Conservation (phyloP, 768 basidiomycete species). For the Tricholoma flavovirens region DNA sequence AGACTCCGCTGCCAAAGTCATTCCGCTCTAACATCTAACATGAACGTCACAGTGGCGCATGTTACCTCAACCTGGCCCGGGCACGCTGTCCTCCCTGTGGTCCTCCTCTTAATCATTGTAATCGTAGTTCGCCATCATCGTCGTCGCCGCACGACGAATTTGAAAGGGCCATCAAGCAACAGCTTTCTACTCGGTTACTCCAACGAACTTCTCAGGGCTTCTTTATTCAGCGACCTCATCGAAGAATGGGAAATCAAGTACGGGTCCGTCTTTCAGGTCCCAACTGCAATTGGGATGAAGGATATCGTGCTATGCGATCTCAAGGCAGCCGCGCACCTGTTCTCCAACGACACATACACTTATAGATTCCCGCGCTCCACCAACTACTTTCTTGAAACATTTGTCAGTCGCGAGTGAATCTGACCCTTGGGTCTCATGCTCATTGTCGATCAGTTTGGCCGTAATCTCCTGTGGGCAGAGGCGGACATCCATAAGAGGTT, state of each 20-base stretch:
- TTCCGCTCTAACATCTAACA: too few relatives aligned
- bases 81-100: neutral
- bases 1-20: too few relatives aligned
- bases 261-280: slow-evolving; percentile 42
- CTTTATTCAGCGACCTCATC: slow-evolving; percentile 25
- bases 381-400: slow-evolving; percentile 30
- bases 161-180: slow-evolving; percentile 13
- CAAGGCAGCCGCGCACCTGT: slow-evolving; percentile 48
- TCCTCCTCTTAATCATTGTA: neutral
- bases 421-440: neutral
- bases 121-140: neutral
- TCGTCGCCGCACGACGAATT: neutral
- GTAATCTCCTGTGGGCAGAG: slow-evolving; percentile 35
- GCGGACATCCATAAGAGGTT: slow-evolving; percentile 33
- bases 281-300: slow-evolving; percentile 28
- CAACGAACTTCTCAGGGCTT: slow-evolving; percentile 20
- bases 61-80: neutral
- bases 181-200: slow-evolving; percentile 38
- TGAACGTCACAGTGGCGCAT: too few relatives aligned
- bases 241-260: slow-evolving; percentile 45
- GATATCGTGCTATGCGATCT: slow-evolving; percentile 36
- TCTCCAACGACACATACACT: slow-evolving; percentile 41
- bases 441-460: slow-evolving; percentile 29
- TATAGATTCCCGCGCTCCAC: slow-evolving; percentile 37
- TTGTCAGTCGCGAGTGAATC: slow-evolving; percentile 23